Conservation (phyloP, 257 asterid genomes). For the Primulina eburnea region DNA sequence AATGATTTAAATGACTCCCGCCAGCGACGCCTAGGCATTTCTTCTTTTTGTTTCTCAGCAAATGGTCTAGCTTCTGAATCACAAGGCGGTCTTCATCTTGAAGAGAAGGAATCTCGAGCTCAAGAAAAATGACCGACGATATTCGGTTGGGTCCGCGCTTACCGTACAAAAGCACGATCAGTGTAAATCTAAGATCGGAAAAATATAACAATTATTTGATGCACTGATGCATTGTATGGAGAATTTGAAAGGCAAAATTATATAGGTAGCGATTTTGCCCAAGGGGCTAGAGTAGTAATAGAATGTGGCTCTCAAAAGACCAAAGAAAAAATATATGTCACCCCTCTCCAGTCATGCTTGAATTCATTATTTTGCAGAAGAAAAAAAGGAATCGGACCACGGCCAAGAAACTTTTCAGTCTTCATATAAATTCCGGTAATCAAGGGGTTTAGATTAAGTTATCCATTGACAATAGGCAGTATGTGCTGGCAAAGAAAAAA, state of each 20-base stretch:
- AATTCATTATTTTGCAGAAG: neutral
- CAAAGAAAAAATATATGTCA: neutral
- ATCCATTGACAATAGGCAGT: neutral
- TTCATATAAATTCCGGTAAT: neutral
- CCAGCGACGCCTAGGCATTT: slow-evolving; percentile 64
- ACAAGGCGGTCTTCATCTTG: slow-evolving; percentile 26
- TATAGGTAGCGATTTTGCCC: neutral
- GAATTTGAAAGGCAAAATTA: neutral
- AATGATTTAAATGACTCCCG: slow-evolving; percentile 48
- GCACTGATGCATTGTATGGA: neutral
- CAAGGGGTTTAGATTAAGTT: neutral
- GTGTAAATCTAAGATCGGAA: neutral
- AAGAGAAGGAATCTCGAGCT: slow-evolving; percentile 2
- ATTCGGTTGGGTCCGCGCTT: neutral
- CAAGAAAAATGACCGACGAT: neutral
- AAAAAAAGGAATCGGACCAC: neutral
- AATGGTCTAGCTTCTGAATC: slow-evolving; percentile 23
- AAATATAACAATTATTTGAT: neutral
- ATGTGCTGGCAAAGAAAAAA: neutral
- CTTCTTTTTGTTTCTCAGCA: slow-evolving; percentile 26
- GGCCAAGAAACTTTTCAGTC: neutral
- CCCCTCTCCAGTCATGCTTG: neutral
- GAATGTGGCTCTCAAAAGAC: neutral
- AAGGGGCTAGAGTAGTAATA: neutral
- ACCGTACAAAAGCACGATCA: neutral